Evolutionary conservation across 805 yeast genomes (phyloP), one percentile per base, ranked within the genome.

Genomic region (Monosporozyma aerobia): DNA sequence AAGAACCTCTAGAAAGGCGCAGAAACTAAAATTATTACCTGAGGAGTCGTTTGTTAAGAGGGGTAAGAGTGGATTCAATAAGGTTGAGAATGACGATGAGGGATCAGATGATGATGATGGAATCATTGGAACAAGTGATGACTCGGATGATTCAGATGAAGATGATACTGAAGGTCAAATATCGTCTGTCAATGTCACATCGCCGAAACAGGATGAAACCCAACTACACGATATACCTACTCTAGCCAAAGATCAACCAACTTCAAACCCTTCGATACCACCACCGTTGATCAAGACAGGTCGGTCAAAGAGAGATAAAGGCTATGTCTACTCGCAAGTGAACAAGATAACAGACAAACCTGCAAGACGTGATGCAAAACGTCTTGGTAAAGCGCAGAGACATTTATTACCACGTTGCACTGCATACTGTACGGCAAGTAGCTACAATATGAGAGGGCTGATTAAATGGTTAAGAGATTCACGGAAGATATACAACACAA

Each of bases 401-500:
- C 85, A 85, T 35, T 71, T 89, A 56, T 75, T 94, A 52, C 98
- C 99, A 3, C 74, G 99, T 56, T 97, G 90, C 1, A 92, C 98
- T 0, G 96, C 97, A 2, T 94, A 90, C 65, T 92, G 98, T 70
- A 92, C 98, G 0, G 90, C 97, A 29, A 90, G 97, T 32, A 82
- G 94, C 25, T 94, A 90, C 64, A 81, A 81, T 58, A 87, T 94
- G 95, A 80, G 85, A 59, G 97, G 90, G 49, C 72, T 94, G 43
- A 75, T 85, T 48, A 74, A 92, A 61, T 92, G 96, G 90, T 70
- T 94, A 50, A 83, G 85, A 61, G 94, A 88, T 49, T 77, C 89
- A 23, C 86, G 81, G 63, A 72, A 86, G 55, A 73, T 78, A 1
- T 87, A 85, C 62, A 84, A 89, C 39, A 82, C 94, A 0, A 81